Base-by-base conservation (phyloP, 2,329 filamentous ascomycete genomes). In the Penicillium sp. region DNA sequence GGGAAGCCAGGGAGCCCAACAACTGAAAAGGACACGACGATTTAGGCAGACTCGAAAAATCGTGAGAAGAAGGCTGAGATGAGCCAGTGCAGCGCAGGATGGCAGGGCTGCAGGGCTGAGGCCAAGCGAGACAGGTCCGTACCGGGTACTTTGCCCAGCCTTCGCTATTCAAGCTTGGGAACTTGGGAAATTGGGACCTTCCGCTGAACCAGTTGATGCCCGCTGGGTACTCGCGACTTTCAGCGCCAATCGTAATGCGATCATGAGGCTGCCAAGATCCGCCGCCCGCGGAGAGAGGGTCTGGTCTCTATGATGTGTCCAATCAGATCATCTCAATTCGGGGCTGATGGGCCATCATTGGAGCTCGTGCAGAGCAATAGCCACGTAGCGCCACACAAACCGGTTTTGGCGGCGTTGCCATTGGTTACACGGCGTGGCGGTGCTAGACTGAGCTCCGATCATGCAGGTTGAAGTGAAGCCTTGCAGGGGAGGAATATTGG, bases 101-200 rank as follows among this genome's bases (percentile, higher is more conserved):
- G 51, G 59, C 67, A 70, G 66, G 68, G 64, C 64, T 69, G 59
- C 65, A 72, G 70, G 70, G 69, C 70, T 72, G 67, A 66, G 53
- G 60, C 47, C 50, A 68, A 68, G 65, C 64, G 67, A 69, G 35
- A 68, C 65, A 64, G 45, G 55, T 53, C 44, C 33, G 49, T 37
- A 44, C 33, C 15, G 12, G 22, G 47, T 53, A 53, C 56, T 40
- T 40, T 28, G 44, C 19, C 30, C 50, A 38, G 49, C 19, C 28
- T 33, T 26, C 28, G 35, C 24, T 6, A 5, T 13, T 15, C 35
- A 15, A 33, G 26, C 45, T 28, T 35, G 49, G 28, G 17, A 30
- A 13, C 22, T 47, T 15, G 22, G 26, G 45, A 49, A 49, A 49
- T 30, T 49, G 10, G 17, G 45, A 53, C 12, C 50, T 38, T 53